A percentile compares a stretch with the other conserved stretches of the same genome.
phyloP scores from a whole-genome alignment of 192 early-diverging fungal genomes.

The Geranomyces variabilis region DNA sequence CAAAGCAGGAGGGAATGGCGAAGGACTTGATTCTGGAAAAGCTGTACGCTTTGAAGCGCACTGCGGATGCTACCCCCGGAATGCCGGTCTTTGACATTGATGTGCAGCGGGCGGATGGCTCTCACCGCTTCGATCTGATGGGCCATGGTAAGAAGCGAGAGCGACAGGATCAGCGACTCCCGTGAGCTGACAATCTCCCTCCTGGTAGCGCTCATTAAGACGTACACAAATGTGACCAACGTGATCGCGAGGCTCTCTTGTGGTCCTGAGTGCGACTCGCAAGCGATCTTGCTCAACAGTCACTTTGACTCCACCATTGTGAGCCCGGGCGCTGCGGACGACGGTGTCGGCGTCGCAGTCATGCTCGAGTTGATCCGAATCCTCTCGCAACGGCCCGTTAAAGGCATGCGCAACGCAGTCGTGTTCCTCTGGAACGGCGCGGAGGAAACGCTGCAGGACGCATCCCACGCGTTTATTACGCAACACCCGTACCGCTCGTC shows the following conservation, averaged over 20 bases:
- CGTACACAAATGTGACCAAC: conserved; percentile 73
- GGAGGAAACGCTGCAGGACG: conserved; percentile 78
- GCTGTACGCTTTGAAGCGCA: conserved; percentile 36
- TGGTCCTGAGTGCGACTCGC: conserved; percentile 62
- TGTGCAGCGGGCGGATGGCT: conserved; percentile 63
- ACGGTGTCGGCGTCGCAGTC: conserved; percentile 70
- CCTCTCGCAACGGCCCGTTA: conserved; percentile 28
- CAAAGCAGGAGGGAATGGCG: conserved; percentile 52
- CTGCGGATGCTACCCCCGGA: conserved; percentile 13
- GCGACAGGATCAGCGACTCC: background rate
- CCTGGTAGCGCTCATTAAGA: conserved; percentile 52
- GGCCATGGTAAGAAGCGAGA: conserved; percentile 52
- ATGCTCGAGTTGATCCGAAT: conserved; percentile 65
- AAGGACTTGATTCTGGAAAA: conserved; percentile 46
- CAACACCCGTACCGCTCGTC: conserved; percentile 46
- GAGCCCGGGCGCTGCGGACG: conserved; percentile 54
- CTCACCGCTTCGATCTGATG: conserved; percentile 76
- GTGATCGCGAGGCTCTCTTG: conserved; percentile 73
- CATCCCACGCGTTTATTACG: conserved; percentile 73
- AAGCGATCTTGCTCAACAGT: conserved; percentile 70
- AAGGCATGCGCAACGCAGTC: conserved; percentile 39
- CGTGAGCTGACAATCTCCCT: conserved; percentile 4
- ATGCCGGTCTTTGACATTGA: conserved; percentile 49
- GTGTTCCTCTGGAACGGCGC: conserved; percentile 73
- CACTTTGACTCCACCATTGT: conserved; percentile 72